Conservation (phyloP, 208 protist species). For the Crithidia fasciculata region DNA sequence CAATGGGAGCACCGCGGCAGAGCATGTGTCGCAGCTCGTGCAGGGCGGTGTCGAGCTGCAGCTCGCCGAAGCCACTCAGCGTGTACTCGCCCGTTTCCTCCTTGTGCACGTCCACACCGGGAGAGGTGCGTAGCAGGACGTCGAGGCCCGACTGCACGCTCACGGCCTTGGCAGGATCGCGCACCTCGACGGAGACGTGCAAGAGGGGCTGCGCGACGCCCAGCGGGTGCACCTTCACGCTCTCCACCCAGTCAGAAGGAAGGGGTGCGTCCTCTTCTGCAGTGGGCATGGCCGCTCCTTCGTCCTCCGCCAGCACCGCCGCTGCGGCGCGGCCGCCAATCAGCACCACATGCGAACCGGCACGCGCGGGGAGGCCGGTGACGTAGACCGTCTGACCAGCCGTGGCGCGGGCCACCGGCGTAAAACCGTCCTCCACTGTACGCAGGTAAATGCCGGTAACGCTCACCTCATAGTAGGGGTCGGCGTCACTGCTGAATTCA, state of each 20-base stretch:
- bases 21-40: conserved; percentile 94
- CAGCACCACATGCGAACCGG: conserved; percentile 65
- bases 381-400: conserved; percentile 78
- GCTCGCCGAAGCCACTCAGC: conserved; percentile 97
- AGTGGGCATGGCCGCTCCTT: conserved; percentile 11
- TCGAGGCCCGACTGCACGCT: conserved; percentile 95
- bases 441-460: conserved; percentile 52
- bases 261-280: conserved; percentile 5
- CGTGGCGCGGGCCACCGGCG: conserved; percentile 49
- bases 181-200: conserved; percentile 97
- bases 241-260: conserved; percentile 49
- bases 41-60: conserved; percentile 99
- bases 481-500: conserved; percentile 71
- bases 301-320: conserved; percentile 41
- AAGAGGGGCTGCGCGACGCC: conserved; percentile 59
- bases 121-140: conserved; percentile 92
- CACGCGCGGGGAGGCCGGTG: conserved; percentile 47
- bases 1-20: conserved; percentile 61
- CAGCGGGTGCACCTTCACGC: conserved; percentile 46
- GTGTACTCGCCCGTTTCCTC: conserved; percentile 99
- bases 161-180: conserved; percentile 94
- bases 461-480: conserved; percentile 60
- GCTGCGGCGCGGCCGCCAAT: conserved; percentile 54
- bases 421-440: conserved; percentile 55
- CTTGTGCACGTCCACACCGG: conserved; percentile 88